Percentiles rank a stretch among this genome's conserved stretches.
Conservation (phyloP, 176 grass and related monocot genomes). For the Tillandsia leiboldiana region DNA sequence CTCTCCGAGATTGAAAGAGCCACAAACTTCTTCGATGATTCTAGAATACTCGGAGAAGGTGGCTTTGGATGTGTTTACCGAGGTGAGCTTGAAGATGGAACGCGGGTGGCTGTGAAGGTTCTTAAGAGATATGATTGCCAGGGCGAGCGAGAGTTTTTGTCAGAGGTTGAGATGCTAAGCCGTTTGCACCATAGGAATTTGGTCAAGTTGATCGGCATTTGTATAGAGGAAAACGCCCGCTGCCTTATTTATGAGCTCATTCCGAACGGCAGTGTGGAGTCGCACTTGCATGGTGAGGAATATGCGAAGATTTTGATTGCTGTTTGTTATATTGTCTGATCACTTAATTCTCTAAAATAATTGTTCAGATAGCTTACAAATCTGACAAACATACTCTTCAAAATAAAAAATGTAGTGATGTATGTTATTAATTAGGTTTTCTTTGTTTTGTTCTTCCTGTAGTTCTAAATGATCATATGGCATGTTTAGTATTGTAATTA, state of each 20-base stretch:
- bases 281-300: conserved; percentile 82
- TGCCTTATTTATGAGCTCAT: conserved; percentile 96
- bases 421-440: too few species aligned
- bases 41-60: conserved; percentile 82
- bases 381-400: too few species aligned
- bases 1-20: conserved; percentile 64
- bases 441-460: too few species aligned
- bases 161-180: conserved; percentile 93
- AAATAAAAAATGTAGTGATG: too few species aligned
- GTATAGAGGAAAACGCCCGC: conserved; percentile 62
- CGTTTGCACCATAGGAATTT: conserved; percentile 95
- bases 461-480: too few species aligned
- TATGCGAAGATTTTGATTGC: not conserved
- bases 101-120: conserved; percentile 79
- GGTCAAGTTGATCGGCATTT: conserved; percentile 93
- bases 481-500: too few species aligned
- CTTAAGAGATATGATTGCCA: conserved; percentile 75
- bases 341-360: not conserved
- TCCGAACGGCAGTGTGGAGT: conserved; percentile 94
- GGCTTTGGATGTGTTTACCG: conserved; percentile 88
- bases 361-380: too few species aligned
- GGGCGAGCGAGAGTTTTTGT: conserved; percentile 82
- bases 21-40: conserved; percentile 68
- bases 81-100: conserved; percentile 71
- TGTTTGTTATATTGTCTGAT: too few species aligned